A percentile compares a stretch with the other conserved stretches of the same genome.
phyloP scores from a whole-genome alignment of 352 stramenopile genomes.

The Phytophthora pistaciae region DNA sequence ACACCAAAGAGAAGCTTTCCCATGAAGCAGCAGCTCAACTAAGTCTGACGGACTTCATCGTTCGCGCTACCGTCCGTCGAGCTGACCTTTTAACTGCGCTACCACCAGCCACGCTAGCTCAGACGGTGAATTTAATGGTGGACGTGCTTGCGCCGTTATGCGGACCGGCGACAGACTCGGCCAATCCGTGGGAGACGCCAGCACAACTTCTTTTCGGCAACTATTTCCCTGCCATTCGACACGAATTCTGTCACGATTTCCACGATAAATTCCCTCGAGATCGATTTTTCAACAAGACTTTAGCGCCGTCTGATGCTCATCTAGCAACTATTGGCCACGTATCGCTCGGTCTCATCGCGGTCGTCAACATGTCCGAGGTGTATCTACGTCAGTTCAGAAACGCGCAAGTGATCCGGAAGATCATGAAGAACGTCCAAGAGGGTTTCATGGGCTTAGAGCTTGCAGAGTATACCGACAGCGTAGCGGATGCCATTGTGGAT shows the following conservation, averaged over 20 bases:
- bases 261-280: conserved; percentile 26
- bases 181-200: conserved; percentile 18
- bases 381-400: conserved; percentile 49
- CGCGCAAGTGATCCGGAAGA: conserved; percentile 36
- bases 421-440: conserved; percentile 51
- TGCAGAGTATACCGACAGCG: conserved; percentile 32
- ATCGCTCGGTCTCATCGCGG: conserved; percentile 29
- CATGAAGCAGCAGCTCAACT: conserved; percentile 12
- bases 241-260: conserved; percentile 39
- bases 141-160: conserved; percentile 42
- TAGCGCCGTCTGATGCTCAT: conserved; percentile 22
- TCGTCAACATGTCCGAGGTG: conserved; percentile 40
- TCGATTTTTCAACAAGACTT: conserved; percentile 28
- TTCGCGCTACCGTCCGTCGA: conserved; percentile 27
- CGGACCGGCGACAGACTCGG: conserved; percentile 4
- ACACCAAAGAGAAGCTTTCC: conserved; percentile 13
- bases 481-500: conserved; percentile 34
- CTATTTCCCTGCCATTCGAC: conserved; percentile 30
- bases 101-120: conserved; percentile 8
- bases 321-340: conserved; percentile 33
- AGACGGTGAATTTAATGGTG: conserved; percentile 43
- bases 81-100: conserved; percentile 12
- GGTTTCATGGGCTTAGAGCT: conserved; percentile 33
- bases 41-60: conserved; percentile 22
- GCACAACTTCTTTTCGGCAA: conserved; percentile 33